Evolutionary conservation across 1,284 basidiomycete species (phyloP), one percentile per base, ranked within the genome.

Genomic region (Malassezia dermatis): DNA sequence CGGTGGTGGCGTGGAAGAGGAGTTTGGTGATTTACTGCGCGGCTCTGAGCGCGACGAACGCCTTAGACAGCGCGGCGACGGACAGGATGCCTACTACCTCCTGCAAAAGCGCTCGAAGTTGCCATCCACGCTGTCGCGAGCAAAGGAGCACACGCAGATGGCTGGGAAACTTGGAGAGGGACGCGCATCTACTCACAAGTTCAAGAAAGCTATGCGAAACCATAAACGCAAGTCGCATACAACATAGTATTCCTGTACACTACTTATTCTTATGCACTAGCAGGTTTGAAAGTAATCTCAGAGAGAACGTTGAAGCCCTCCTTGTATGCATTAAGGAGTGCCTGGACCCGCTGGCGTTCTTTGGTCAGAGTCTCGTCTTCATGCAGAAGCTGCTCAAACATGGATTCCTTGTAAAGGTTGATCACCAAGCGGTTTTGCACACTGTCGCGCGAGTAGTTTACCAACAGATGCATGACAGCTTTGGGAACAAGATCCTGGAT

Each of bases 401-500:
- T 76, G 13, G 61, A 63, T 61, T 78, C 71, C 62, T 90, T 95
- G 80, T 98, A 99, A 62, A 99, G 76, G 49, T 84, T 80, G 24
- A 89, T 83, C 26, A 98, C 94, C 28, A 99, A 80, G 21, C 93
- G 82, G 75, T 95, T 94, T 78, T 98, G 94, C 32, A 99, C 89
- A 24, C 88, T 86, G 71, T 95, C 88, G 44, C 88, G 85, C n/a
- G 89, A 90, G 73, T 89, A 83, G 78, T 95, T 98, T 72, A 99
- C 93, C 62, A 95, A 81, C 69, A 91, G 82, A 63, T 78, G 75
- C 60, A 69, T 64, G 31, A 75, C 66, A 10, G 67, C 66, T 78
- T 99, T 99, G 32, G 94, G 94, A 17, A 98, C 83, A 59, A 96
- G 81, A 75, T 98, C 94, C 71, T 96, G 89, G 63, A 99, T 96